Conservation (phyloP, 306 rosid species). For the Cicer judaicum region DNA sequence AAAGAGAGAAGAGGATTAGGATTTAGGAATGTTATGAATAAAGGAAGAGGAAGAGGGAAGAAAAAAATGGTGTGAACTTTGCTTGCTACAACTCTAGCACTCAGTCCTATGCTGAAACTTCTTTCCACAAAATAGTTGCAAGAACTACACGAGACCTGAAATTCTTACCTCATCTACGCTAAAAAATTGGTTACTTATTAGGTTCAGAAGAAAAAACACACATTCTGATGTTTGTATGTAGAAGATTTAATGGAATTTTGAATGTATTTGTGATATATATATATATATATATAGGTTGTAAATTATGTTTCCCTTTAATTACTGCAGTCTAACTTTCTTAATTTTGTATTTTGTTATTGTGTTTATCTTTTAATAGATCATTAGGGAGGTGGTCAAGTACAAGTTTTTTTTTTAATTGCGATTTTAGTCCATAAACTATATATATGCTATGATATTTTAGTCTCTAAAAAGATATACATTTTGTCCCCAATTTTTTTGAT, state of each 20-base stretch:
- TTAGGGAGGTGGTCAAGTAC: too few relatives aligned
- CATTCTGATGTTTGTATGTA: not conserved
- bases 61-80: slow-evolving; percentile 39
- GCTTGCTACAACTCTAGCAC: slow-evolving; percentile 30
- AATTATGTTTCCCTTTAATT: not conserved
- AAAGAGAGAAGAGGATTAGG: slow-evolving; percentile 47
- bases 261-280: not conserved
- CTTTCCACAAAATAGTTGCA: slow-evolving; percentile 18
- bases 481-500: too few relatives aligned
- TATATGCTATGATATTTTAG: too few relatives aligned
- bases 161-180: not conserved
- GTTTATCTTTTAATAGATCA: too few relatives aligned
- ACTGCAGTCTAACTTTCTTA: not conserved
- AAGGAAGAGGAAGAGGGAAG: slow-evolving; percentile 32
- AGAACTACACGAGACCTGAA: slow-evolving; percentile 26
- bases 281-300: not conserved
- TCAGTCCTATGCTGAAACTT: not conserved
- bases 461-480: too few relatives aligned
- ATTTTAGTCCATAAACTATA: too few relatives aligned
- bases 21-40: slow-evolving; percentile 34
- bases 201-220: not conserved
- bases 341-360: too few relatives aligned
- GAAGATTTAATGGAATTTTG: slow-evolving; percentile 20
- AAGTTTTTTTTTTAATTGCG: too few relatives aligned
- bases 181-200: not conserved